Percentiles rank a stretch among this genome's conserved stretches.
These are phyloP conservation scores for Cyberlindnera meyerae DNA, from an alignment of 805 yeast species.

Conservation along the genomic window DNA sequence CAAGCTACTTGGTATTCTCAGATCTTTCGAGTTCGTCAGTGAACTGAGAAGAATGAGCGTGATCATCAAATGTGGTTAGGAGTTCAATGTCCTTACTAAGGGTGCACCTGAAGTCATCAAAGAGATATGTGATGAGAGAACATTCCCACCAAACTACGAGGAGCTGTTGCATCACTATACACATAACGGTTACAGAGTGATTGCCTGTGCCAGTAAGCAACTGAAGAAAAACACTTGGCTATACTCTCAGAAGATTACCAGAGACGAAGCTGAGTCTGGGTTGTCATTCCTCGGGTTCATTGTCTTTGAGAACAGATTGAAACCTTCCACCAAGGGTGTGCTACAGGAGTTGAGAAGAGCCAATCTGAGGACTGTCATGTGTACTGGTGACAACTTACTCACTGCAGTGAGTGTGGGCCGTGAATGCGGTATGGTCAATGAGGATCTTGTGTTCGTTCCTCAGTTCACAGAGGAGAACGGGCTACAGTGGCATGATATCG, in stretches of 20 bases:
- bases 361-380: slow-evolving; percentile 80
- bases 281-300: slow-evolving; percentile 82
- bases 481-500: slow-evolving; percentile 61
- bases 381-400: slow-evolving; percentile 94
- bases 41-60: slow-evolving; percentile 89
- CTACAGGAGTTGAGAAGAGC: slow-evolving; percentile 60
- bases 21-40: slow-evolving; percentile 78
- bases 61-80: slow-evolving; percentile 46
- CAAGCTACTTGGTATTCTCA: slow-evolving; percentile 41
- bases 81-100: slow-evolving; percentile 61
- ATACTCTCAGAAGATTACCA: slow-evolving; percentile 43
- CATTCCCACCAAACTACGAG: slow-evolving; percentile 72
- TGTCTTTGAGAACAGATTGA: slow-evolving; percentile 87
- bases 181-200: slow-evolving; percentile 90
- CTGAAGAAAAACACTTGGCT: slow-evolving; percentile 41
- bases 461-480: slow-evolving; percentile 35
- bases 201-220: slow-evolving; percentile 80
- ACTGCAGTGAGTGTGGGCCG: slow-evolving; percentile 92
- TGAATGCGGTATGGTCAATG: slow-evolving; percentile 66
- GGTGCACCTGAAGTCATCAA: slow-evolving; percentile 97
- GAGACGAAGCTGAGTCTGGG: slow-evolving; percentile 66
- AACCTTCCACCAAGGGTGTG: slow-evolving; percentile 59
- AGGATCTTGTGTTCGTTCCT: slow-evolving; percentile 58
- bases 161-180: slow-evolving; percentile 79
- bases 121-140: slow-evolving; percentile 64